Percentiles rank a stretch among this genome's conserved stretches.
phyloP scores from a whole-genome alignment of 1,284 basidiomycete genomes.

The Pascua guehoae region DNA sequence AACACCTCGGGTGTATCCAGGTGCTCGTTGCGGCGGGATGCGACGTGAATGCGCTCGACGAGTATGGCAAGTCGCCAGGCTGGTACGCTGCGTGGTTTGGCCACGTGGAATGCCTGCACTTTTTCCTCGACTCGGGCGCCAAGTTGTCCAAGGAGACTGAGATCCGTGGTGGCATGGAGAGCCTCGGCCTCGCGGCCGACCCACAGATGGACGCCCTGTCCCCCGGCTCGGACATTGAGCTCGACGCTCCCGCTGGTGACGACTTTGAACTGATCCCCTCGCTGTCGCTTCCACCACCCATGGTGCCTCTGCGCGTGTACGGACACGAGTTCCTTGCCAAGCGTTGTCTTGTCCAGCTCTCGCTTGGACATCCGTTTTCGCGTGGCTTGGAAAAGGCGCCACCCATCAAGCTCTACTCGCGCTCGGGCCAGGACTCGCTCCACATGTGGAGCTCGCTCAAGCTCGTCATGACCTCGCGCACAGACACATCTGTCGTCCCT shows the following conservation, averaged over 20 bases:
- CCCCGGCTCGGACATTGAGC: conserved; percentile 61
- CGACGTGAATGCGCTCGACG: conserved; percentile 71
- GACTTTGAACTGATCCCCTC: conserved; percentile 83
- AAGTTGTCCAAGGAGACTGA: conserved; percentile 37
- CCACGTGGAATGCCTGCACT: conserved; percentile 70
- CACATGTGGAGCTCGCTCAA: conserved; percentile 70
- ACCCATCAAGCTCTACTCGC: conserved; percentile 56
- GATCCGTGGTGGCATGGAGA: conserved; percentile 37
- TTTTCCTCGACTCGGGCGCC: conserved; percentile 62
- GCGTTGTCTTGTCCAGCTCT: conserved; percentile 80
- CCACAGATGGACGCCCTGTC: conserved; percentile 46
- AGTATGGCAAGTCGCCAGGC: conserved; percentile 77
- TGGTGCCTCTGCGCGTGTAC: conserved; percentile 68
- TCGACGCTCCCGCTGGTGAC: conserved; percentile 48
- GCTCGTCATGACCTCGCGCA: conserved; percentile 81
- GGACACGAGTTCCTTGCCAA: conserved; percentile 65
- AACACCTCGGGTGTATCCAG: conserved; percentile 66
- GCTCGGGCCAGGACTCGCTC: conserved; percentile 46
- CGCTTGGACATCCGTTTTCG: conserved; percentile 66
- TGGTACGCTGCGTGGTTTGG: conserved; percentile 99
- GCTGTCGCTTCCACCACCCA: conserved; percentile 90
- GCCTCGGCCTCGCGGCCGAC: conserved; percentile 44
- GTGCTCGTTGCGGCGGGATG: conserved; percentile 76
- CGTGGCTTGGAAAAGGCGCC: conserved; percentile 36
- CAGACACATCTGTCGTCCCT: conserved; percentile 76